Base-by-base conservation (phyloP, 1,139 yeast species). In the Protomyces gravidus region DNA sequence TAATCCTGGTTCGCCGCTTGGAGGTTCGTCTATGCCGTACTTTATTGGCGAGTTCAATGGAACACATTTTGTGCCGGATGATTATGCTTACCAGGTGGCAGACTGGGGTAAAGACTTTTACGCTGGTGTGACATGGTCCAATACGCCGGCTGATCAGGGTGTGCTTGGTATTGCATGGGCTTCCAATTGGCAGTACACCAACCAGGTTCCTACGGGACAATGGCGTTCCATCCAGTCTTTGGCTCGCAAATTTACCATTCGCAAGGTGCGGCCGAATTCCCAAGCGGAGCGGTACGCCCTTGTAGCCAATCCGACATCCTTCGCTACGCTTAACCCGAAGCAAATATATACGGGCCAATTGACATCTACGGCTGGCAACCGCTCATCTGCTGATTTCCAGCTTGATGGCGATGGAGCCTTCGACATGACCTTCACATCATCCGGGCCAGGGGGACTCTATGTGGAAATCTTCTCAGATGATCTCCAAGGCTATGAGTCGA, bases 31-130 rank as follows among this genome's bases (percentile, higher is more conserved):
- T 27, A 72, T 70, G 21, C 71, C 75, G 63, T 75, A 75, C 65
- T 72, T 74, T 60, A 64, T 75, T 49, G 78, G 78, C 48, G 74
- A 72, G 48, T 74, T 74, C 63, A 68, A 75, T 63, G 78, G 78
- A 36, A 68, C 64, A 11, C 63, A 66, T 13, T 73, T 73, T 63
- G 63, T 55, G 28, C 68, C 75, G 11, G 70, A 69, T 58, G 71
- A 68, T 46, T 45, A 45, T 27, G 45, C 46, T 21, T 32, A 40
- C 32, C 50, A 46, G 19, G 42, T 39, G 19, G 45, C 39, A 25
- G 61, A 58, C 39, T 42, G 36, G 27, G 61, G 61, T 9, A 50
- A 50, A 25, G 61, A 58, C 42, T 58, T 45, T 25, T 58, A 58
- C 23, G 61, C 61, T 15, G 42, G 52, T 30, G 56, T 50, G 21